phyloP scores from a whole-genome alignment of 2,329 filamentous ascomycete genomes.

The Botrytis aclada region DNA sequence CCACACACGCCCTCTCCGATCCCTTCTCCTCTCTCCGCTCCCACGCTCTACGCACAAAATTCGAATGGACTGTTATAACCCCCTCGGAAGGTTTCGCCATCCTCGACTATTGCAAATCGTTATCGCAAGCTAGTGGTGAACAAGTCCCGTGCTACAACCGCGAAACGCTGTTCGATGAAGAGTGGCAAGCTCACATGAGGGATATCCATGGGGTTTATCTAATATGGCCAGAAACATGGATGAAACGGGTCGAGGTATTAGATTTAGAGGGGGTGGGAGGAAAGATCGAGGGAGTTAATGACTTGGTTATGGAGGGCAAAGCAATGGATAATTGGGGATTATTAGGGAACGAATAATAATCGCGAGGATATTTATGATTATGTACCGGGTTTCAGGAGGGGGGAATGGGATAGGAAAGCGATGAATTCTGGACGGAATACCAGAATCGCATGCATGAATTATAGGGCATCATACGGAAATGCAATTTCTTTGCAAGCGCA shows the following conservation, averaged over 20 bases:
- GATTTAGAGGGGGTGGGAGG: conserved; percentile 34
- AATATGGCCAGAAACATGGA: conserved; percentile 37
- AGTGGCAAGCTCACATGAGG: conserved; percentile 37
- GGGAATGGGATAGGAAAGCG: background rate
- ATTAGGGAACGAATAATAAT: conserved; percentile 1
- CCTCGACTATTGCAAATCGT: conserved; percentile 32
- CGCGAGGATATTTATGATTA: background rate
- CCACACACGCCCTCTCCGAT: conserved; percentile 20
- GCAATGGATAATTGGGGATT: background rate
- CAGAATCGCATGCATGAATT: background rate
- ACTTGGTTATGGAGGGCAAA: conserved; percentile 32
- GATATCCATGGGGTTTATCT: conserved; percentile 36
- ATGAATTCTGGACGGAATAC: background rate
- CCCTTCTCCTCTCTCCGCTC: conserved; percentile 30
- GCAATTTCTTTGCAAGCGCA: background rate
- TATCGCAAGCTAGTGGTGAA: conserved; percentile 19
- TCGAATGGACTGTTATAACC: conserved; percentile 34
- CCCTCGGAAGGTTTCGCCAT: conserved; percentile 32
- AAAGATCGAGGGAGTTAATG: conserved; percentile 34
- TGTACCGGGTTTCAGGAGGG: background rate
- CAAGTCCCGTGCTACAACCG: conserved; percentile 34
- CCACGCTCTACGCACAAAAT: conserved; percentile 32
- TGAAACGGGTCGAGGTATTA: conserved; percentile 35
- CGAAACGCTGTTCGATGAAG: conserved; percentile 35
- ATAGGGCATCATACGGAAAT: background rate